These are phyloP conservation scores for Macrocybe gigantea DNA, from an alignment of 768 basidiomycete genomes.

Conservation along the genomic window DNA sequence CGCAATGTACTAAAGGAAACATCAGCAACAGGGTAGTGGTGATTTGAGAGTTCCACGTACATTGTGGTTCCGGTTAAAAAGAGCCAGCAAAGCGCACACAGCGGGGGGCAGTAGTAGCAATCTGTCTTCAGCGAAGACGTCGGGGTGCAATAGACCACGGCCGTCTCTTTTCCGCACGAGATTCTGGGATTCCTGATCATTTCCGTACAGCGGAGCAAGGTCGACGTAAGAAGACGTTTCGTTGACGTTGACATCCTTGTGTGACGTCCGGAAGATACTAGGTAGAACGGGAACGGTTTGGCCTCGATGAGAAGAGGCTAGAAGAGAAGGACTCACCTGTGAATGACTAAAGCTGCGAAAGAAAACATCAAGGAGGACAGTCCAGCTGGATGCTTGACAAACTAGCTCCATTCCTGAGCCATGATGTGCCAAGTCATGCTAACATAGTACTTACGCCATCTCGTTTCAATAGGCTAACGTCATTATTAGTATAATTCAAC, in stretches of 20 bases:
- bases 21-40: background rate
- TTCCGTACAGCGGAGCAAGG: constrained; percentile 77
- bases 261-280: constrained; percentile 82
- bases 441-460: constrained; percentile 43
- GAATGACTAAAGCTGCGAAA: constrained; percentile 80
- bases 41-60: constrained; percentile 32
- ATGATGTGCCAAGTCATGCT: background rate
- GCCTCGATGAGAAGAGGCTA: background rate
- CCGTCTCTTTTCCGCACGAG: constrained; percentile 55
- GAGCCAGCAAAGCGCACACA: constrained; percentile 65
- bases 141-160: constrained; percentile 59
- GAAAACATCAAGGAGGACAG: constrained; percentile 77
- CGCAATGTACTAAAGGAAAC: constrained; percentile 61
- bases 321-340: constrained; percentile 37
- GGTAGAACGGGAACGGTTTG: constrained; percentile 1
- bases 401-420: constrained; percentile 32
- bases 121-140: constrained; percentile 75
- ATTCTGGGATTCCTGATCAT: constrained; percentile 55
- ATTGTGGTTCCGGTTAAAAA: constrained; percentile 90
- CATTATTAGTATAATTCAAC: background rate
- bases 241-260: constrained; percentile 61
- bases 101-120: constrained; percentile 76
- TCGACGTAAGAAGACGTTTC: constrained; percentile 87
- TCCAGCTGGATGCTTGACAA: constrained; percentile 71
- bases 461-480: constrained; percentile 49